These are phyloP conservation scores for Spiraea crenata DNA, from an alignment of 331 rosid species.

Conservation along the genomic window DNA sequence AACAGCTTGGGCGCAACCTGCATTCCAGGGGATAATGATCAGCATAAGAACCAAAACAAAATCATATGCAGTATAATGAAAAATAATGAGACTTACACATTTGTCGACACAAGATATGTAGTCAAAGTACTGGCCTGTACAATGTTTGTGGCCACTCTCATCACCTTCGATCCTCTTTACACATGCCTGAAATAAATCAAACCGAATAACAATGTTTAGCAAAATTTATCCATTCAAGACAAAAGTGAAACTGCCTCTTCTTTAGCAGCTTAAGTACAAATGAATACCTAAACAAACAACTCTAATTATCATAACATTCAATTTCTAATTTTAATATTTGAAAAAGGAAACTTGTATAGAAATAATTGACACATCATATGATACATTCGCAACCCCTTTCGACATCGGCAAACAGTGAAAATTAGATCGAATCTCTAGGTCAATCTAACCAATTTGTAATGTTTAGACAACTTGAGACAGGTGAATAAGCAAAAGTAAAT, in stretches of 20 bases:
- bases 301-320: neutral
- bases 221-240: neutral
- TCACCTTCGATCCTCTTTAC: conserved; percentile 21
- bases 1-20: conserved; percentile 19
- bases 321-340: neutral
- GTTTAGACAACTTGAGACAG: too few species aligned
- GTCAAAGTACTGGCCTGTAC: conserved; percentile 23
- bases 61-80: neutral
- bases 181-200: conserved; percentile 7
- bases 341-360: neutral
- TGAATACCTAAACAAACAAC: neutral
- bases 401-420: too few species aligned
- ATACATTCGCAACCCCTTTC: too few species aligned
- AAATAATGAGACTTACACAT: conserved; percentile 17
- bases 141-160: conserved; percentile 6
- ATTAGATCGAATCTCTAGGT: too few species aligned
- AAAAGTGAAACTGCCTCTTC: neutral
- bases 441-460: too few species aligned
- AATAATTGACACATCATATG: too few species aligned
- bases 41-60: neutral
- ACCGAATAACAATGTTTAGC: neutral
- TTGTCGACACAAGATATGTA: conserved; percentile 25
- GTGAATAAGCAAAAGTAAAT: too few species aligned
- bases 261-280: neutral
- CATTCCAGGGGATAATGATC: neutral